These are phyloP conservation scores for Boechera stricta DNA, from an alignment of 345 rosid genomes.

Conservation along the genomic window DNA sequence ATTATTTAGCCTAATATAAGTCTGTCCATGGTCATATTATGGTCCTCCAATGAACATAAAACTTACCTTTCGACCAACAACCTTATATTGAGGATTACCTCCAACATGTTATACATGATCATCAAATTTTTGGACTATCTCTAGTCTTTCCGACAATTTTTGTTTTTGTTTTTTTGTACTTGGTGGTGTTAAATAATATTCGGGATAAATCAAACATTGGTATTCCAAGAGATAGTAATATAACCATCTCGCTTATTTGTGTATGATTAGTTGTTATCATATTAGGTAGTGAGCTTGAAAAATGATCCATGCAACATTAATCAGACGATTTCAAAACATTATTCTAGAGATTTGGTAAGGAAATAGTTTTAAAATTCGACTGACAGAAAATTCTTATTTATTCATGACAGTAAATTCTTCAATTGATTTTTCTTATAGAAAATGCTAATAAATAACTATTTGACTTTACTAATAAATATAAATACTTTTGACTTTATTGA, in stretches of 20 bases:
- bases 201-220: not conserved
- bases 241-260: not conserved
- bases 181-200: not conserved
- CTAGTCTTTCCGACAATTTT: not conserved
- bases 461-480: conserved; percentile 23
- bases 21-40: not conserved
- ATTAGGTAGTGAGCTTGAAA: not conserved
- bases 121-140: not conserved
- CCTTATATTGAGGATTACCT: not conserved
- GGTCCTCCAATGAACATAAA: conserved; percentile 17
- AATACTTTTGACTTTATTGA: conserved; percentile 28
- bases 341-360: conserved; percentile 3
- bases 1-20: conserved; percentile 8
- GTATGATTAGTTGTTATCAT: conserved; percentile 11
- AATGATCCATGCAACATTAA: not conserved
- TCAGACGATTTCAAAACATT: not conserved
- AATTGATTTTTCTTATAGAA: not conserved
- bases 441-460: conserved; percentile 29
- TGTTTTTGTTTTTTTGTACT: not conserved
- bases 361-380: conserved; percentile 10
- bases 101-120: conserved; percentile 13
- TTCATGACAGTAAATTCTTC: not conserved
- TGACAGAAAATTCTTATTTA: not conserved
- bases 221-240: not conserved
- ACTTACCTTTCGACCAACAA: conserved; percentile 15